phyloP scores from a whole-genome alignment of 768 basidiomycete genomes.

The Steccherinum ochraceum region DNA sequence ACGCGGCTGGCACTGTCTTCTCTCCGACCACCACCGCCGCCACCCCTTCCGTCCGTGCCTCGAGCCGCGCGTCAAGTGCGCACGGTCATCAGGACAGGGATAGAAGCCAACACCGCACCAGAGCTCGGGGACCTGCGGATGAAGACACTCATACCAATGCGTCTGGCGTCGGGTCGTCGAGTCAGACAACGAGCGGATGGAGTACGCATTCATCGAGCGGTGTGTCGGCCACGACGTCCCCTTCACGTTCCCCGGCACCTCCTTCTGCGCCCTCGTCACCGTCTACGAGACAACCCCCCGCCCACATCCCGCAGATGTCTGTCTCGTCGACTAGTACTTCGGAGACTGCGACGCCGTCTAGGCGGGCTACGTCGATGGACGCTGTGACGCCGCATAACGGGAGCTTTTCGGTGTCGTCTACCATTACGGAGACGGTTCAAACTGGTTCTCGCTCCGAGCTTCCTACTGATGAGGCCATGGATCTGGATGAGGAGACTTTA shows the following conservation, averaged over 20 bases:
- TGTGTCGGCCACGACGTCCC: conserved; percentile 1
- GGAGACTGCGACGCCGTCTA: background rate
- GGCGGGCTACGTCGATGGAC: background rate
- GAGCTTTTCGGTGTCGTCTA: conserved; percentile 7
- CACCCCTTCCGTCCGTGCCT: background rate
- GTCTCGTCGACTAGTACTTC: background rate
- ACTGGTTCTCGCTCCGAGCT: background rate
- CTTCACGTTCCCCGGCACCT: background rate
- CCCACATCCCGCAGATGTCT: background rate
- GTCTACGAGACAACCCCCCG: background rate
- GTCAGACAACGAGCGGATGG: conserved; percentile 14
- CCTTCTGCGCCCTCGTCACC: background rate
- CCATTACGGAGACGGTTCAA: background rate
- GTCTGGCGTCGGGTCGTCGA: conserved; percentile 6
- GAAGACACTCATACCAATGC: background rate
- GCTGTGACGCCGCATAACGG: background rate
- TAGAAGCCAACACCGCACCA: background rate
- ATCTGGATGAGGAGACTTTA: conserved; percentile 20
- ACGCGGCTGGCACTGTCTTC: background rate
- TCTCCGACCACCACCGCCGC: background rate
- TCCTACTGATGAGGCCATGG: conserved; percentile 1
- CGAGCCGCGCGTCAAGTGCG: background rate
- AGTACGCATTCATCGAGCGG: conserved; percentile 8
- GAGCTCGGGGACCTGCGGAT: background rate
- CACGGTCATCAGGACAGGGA: background rate